Evolutionary conservation across 2,329 filamentous ascomycete species (phyloP), one percentile per base, ranked within the genome.

Genomic region (Pseudogymnoascus sp.): DNA sequence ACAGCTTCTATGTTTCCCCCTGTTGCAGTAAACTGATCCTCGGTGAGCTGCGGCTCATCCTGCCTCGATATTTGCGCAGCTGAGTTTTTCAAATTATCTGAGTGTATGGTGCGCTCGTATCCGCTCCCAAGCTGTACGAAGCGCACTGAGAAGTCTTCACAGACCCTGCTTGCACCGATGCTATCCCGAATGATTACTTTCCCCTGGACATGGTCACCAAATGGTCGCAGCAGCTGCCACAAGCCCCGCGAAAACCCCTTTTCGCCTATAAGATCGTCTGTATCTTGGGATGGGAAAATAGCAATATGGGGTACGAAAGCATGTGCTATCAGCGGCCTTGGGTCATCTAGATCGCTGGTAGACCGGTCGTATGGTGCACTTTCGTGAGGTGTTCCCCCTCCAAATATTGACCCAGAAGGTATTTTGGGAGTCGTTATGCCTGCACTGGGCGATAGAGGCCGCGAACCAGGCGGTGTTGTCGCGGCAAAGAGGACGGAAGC

Each of bases 111-210:
- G 57, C 77, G 73, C 66, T 83, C 81, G 14, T 85, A 70, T 20
- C 80, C 77, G 65, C 82, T 78, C 1, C 85, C 85, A 60, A 95
- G 83, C 62, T 84, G 82, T 4, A 88, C 85, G 72, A 99, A 97
- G 61, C 91, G 87, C 62, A 99, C 82, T 1, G 90, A 88, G 74
- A 91, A 99, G 72, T 97, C 91, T 61, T 97, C 93, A 77, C 89
- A 93, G 38, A 84, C 83, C 70, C 85, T 85, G 71, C 91, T 92
- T 43, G 87, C 84, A 7, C 94, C 93, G 67, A 90, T 86, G 71
- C 92, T 97, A 74, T 99, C 94, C 68, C 94, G 81, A 61, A 97
- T 87, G 3, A 89, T 89, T 59, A 99, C 88, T 70, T 94, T 96
- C 30, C 94, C 94, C 58, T 88, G 84, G 0, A 97, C 82, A 14